Evolutionary conservation across 306 rosid species (phyloP), one percentile per base, ranked within the genome.

Genomic region (Cucurbita pepo): DNA sequence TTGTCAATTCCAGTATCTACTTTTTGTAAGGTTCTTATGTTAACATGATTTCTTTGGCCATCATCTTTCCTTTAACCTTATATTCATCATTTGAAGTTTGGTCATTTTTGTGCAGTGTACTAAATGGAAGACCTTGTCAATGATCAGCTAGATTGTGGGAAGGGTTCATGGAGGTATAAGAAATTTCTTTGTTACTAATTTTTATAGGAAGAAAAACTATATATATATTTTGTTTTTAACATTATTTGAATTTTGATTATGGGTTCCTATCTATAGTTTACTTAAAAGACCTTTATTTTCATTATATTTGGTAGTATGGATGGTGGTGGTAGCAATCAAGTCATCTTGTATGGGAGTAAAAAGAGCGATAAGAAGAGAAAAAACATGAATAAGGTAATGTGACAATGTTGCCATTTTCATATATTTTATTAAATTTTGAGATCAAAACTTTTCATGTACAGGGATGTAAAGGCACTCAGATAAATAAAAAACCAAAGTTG

Each of bases 401-500:
- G 10, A 30, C 37, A 53, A 15, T 36, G 5, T 56, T 55, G 19
- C 57, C 51, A 69, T 50, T 30, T 19, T 52, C 45, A 8, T 25
- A 53, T 53, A n/a, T 78, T 41, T 77, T 8, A 57, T 72, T 55
- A 53, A 53, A 2, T 74, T 38, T 25, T 40, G 22, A 38, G 19
- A 71, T 75, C 63, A 55, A 73, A 54, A 6, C 36, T 83, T 74
- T 40, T 25, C 25, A 48, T 77, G 48, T 63, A 14, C 69, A 86
- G 96, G 87, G 77, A 66, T 43, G 34, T 37, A 78, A 80, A 53
- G 81, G 60, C 65, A 57, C 74, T 51, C 66, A 65, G 60, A 52
- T 81, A 59, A 82, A 76, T 54, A 81, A 83, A 75, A 65, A 81
- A 79, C 85, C 84, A 0, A 86, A 81, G 81, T 56, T 90, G 86